These are phyloP conservation scores for Dissophora globulifera DNA, from an alignment of 192 early-diverging fungal species.

Conservation along the genomic window DNA sequence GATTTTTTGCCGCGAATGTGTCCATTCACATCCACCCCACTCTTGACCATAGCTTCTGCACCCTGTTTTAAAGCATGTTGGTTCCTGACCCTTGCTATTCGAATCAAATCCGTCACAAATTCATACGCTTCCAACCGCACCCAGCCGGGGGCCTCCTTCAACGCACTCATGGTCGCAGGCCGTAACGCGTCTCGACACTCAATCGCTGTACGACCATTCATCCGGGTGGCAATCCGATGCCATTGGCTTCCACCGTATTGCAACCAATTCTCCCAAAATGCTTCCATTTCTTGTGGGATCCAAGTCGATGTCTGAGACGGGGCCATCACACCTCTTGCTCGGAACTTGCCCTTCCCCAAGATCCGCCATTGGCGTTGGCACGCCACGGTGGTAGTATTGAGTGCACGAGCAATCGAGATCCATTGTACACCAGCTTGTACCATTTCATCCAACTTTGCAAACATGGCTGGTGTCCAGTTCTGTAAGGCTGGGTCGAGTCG, in stretches of 20 bases:
- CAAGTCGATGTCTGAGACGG: neutral
- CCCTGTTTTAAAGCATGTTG: no score
- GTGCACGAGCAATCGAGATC: constrained; percentile 3
- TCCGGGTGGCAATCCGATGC: neutral
- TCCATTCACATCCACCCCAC: neutral
- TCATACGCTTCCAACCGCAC: constrained; percentile 24
- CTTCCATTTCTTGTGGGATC: constrained; percentile 8
- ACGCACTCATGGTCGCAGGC: constrained; percentile 2
- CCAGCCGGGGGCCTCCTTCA: constrained; percentile 36
- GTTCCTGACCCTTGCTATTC: constrained; percentile 7
- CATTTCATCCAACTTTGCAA: constrained; percentile 40
- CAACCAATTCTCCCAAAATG: constrained; percentile 28
- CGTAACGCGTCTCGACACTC: constrained; percentile 11
- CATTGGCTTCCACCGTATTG: neutral
- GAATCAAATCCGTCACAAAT: constrained; percentile 12
- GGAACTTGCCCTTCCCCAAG: constrained; percentile 19
- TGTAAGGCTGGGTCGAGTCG: constrained; percentile 22
- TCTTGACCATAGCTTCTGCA: no score
- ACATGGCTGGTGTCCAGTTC: constrained; percentile 43
- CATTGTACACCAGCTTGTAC: constrained; percentile 20
- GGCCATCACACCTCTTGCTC: constrained; percentile 10
- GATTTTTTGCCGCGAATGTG: neutral
- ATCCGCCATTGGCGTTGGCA: constrained; percentile 47
- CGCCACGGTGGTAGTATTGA: constrained; percentile 3
- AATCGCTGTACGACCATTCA: neutral